Conservation (phyloP, 169 alveolate genomes). For the Plasmodium gonderi region DNA sequence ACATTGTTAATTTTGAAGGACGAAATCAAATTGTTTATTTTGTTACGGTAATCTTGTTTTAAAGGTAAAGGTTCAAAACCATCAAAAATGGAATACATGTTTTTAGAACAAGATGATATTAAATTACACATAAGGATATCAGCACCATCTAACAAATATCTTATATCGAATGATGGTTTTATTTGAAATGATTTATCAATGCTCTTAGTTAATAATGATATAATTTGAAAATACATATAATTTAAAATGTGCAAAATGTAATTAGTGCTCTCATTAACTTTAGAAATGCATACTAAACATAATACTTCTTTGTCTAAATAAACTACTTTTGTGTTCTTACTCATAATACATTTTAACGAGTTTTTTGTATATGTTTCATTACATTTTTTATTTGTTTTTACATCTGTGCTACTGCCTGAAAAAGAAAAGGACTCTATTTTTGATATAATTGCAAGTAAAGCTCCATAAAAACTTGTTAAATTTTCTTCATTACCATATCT, state of each 20-base stretch:
- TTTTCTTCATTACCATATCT: slow-evolving; percentile 87
- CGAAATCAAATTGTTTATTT: slow-evolving; percentile 76
- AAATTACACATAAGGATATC: slow-evolving; percentile 70
- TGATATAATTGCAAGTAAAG: slow-evolving; percentile 87
- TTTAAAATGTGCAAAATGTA: slow-evolving; percentile 77
- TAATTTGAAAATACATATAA: slow-evolving; percentile 82
- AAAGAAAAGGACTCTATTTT: slow-evolving; percentile 81
- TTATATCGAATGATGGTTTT: slow-evolving; percentile 81
- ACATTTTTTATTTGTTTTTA: slow-evolving; percentile 20
- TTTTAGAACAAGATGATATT: slow-evolving; percentile 70
- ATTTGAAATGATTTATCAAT: slow-evolving; percentile 84
- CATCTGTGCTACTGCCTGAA: slow-evolving; percentile 60
- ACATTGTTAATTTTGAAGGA: slow-evolving; percentile 76
- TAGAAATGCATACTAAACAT: slow-evolving; percentile 83
- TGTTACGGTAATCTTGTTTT: slow-evolving; percentile 77
- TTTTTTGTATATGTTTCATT: slow-evolving; percentile 24
- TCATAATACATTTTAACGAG: slow-evolving; percentile 76
- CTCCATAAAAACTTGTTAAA: slow-evolving; percentile 74
- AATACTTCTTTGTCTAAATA: slow-evolving; percentile 86
- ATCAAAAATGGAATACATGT: slow-evolving; percentile 74
- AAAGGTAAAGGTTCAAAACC: slow-evolving; percentile 85
- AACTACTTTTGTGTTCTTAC: slow-evolving; percentile 81
- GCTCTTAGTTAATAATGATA: slow-evolving; percentile 86
- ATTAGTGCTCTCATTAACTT: slow-evolving; percentile 78
- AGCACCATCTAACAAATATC: slow-evolving; percentile 83